phyloP scores from a whole-genome alignment of 345 rosid genomes.

The Carallia pectinifolia region DNA sequence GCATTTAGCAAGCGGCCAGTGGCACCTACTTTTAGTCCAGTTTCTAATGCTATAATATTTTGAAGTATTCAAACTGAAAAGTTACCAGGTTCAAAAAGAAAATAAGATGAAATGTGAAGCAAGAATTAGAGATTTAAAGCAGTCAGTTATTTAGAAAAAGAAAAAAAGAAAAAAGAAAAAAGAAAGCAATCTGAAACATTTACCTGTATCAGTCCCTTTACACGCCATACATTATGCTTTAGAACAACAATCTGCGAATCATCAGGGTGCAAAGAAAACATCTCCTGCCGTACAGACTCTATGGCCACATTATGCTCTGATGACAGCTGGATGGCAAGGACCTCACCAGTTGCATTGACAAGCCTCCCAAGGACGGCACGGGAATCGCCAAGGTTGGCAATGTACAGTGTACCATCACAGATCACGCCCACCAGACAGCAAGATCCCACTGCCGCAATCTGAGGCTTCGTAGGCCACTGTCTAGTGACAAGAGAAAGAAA shows the following conservation, averaged over 20 bases:
- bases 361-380: slow-evolving; percentile 31
- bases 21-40: background rate
- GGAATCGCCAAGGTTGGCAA: slow-evolving; percentile 35
- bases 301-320: slow-evolving; percentile 32
- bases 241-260: slow-evolving; percentile 31
- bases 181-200: background rate
- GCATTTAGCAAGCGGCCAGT: too few relatives aligned
- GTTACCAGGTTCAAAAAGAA: background rate
- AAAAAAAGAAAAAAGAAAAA: background rate
- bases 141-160: background rate
- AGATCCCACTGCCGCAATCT: slow-evolving; percentile 37
- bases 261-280: slow-evolving; percentile 35
- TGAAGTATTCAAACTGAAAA: background rate
- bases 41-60: background rate
- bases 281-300: slow-evolving; percentile 38
- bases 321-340: slow-evolving; percentile 34
- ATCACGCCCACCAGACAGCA: slow-evolving; percentile 32
- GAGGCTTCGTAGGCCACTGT: slow-evolving; percentile 39
- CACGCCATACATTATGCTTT: slow-evolving; percentile 38
- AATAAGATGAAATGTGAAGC: background rate
- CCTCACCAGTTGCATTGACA: slow-evolving; percentile 34
- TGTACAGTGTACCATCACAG: slow-evolving; percentile 27
- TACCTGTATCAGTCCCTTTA: slow-evolving; percentile 40
- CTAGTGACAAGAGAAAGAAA: slow-evolving; percentile 35
- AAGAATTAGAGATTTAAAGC: background rate